phyloP scores from a whole-genome alignment of 495 filamentous ascomycete species.

The Achaetomiella virescens region DNA sequence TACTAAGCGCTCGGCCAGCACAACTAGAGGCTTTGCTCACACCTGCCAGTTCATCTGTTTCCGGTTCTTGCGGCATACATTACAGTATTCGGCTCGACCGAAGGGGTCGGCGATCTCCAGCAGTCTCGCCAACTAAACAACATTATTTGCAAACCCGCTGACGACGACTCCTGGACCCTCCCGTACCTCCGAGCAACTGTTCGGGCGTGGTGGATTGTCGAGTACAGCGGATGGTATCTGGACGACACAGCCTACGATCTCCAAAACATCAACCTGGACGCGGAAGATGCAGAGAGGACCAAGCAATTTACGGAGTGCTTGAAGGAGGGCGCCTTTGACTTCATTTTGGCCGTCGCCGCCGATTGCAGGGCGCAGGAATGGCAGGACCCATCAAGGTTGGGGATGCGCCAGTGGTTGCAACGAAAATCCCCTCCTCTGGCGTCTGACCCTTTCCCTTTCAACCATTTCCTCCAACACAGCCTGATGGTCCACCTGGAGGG shows the following conservation, averaged over 20 bases:
- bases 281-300: conserved; percentile 62
- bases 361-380: conserved; percentile 65
- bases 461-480: conserved; percentile 56
- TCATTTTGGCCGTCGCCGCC: conserved; percentile 75
- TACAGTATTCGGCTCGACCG: conserved; percentile 64
- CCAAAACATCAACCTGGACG: conserved; percentile 46
- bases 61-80: conserved; percentile 70
- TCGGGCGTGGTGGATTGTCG: conserved; percentile 75
- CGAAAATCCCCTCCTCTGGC: conserved; percentile 63
- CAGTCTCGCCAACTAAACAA: conserved; percentile 64
- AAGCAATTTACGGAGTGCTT: conserved; percentile 69
- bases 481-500: conserved; percentile 75
- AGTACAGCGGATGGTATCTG: conserved; percentile 84
- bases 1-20: background rate
- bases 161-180: conserved; percentile 61
- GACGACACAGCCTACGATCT: conserved; percentile 59
- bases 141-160: conserved; percentile 55
- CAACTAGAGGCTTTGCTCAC: background rate
- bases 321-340: conserved; percentile 86
- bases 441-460: conserved; percentile 55
- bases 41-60: conserved; percentile 65
- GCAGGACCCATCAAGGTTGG: conserved; percentile 71
- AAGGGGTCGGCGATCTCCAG: conserved; percentile 50
- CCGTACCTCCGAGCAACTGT: conserved; percentile 70
- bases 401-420: conserved; percentile 69